phyloP scores from a whole-genome alignment of 2,329 filamentous ascomycete genomes.

The Fusarium anthophilum region DNA sequence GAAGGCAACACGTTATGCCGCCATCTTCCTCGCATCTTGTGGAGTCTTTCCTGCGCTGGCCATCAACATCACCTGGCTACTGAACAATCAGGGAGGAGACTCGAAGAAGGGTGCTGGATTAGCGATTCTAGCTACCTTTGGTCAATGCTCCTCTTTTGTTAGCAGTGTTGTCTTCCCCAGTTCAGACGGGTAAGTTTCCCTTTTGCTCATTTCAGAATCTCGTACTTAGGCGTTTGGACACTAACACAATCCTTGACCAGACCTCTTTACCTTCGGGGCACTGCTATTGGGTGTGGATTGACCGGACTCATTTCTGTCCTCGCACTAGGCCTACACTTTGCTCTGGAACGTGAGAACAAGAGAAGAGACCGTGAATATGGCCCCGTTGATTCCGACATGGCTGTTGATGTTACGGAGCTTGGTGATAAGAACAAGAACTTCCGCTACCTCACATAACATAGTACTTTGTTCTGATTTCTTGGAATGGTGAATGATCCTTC shows the following conservation, averaged over 20 bases:
- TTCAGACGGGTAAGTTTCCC: constrained; percentile 6
- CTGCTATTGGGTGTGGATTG: constrained; percentile 17
- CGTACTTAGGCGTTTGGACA: rapidly evolving
- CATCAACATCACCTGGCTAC: constrained; percentile 25
- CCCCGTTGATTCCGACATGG: not conserved
- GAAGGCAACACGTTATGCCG: not conserved
- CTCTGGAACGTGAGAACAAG: constrained; percentile 6
- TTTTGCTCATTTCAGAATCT: not conserved
- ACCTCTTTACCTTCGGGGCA: constrained; percentile 6
- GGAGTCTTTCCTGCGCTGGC: constrained; percentile 16
- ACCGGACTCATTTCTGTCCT: constrained; percentile 6
- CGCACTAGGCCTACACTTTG: constrained; percentile 6
- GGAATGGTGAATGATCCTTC: not conserved
- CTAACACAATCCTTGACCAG: not conserved
- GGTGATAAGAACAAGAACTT: constrained; percentile 24
- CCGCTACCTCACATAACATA: not conserved
- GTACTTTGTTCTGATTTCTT: not conserved
- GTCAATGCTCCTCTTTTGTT: constrained; percentile 13
- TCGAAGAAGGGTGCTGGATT: constrained; percentile 13
- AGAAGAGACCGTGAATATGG: constrained; percentile 7
- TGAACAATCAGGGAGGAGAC: constrained; percentile 26
- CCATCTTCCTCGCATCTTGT: constrained; percentile 2
- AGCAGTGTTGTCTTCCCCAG: constrained; percentile 18
- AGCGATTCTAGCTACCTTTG: constrained; percentile 2
- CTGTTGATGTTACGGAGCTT: constrained; percentile 12